Evolutionary conservation across 1,284 basidiomycete species (phyloP), one percentile per base, ranked within the genome.

Genomic region (Serendipita sp.): DNA sequence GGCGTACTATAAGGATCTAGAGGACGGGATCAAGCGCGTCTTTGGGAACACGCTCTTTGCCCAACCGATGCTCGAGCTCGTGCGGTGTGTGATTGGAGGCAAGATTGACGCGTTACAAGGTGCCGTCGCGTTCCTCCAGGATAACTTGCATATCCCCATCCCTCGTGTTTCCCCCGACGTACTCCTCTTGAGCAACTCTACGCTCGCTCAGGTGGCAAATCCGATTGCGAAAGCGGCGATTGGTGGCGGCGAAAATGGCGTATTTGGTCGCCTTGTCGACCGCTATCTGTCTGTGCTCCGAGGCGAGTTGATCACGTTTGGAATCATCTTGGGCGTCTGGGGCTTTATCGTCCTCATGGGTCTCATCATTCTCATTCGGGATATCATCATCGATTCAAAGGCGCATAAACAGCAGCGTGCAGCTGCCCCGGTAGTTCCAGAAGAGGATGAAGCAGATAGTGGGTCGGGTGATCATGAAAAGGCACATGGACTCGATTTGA

Each of bases 51-150:
- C 91, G 1, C 80, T 93, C 65, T 80, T 96, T 42, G 85, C 87
- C 69, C 72, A 77, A 8, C 89, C 91, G 0, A 82, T 89, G 17
- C 86, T 88, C 68, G 90, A 88, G 62, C 96, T 97, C 70, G 77
- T 95, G 68, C 81, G 79, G 69, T 98, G 95, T 72, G 79, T 97
- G 68, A 79, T 98, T 66, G 93, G 94, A 3, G 81, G 81, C 64
- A 98, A 99, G 72, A 85, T 98, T 58, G 78, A 83, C 63, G 88
- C 85, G 5, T 79, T 99, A 68, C 89, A 94, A 73, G 79, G 83
- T 26, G 93, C 89, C 5, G 77, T 98, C 60, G 96, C 91, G 0
- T 98, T 95, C 81, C 78, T 98, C 65, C 87, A 94, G 68, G 77
- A 92, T 66, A 93, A 95, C 71, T 84, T 94, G 44, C 76, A 83